These are phyloP conservation scores for Filosporella fistucella DNA, from an alignment of 495 filamentous ascomycete genomes.

Conservation along the genomic window DNA sequence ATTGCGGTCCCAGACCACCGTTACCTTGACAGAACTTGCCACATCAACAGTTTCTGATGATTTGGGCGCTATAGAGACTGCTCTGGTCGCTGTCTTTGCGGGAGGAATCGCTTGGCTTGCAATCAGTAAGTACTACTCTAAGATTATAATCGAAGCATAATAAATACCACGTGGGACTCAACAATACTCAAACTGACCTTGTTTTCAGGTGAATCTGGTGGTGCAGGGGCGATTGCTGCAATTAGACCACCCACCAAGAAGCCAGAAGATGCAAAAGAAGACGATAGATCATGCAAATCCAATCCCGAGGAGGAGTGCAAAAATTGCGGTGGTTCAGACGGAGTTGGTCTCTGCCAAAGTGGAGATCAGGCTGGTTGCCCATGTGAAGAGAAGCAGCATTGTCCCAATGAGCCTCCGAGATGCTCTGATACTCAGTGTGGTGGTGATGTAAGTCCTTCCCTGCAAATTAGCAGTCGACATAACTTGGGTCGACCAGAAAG, in stretches of 20 bases:
- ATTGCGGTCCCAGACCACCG: slow-evolving; percentile 2
- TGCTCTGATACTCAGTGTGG: slow-evolving; percentile 2
- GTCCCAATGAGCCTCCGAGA: slow-evolving; percentile 4
- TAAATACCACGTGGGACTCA: not conserved
- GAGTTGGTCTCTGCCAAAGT: slow-evolving; percentile 1
- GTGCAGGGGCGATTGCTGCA: slow-evolving; percentile 1
- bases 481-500: slow-evolving; percentile 1
- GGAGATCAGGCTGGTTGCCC: slow-evolving; percentile 3
- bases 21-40: slow-evolving; percentile 2
- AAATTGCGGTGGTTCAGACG: slow-evolving; percentile 2
- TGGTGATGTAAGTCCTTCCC: slow-evolving; percentile 9
- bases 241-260: slow-evolving; percentile 3
- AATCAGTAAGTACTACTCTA: slow-evolving; percentile 1
- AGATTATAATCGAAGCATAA: not conserved
- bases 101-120: slow-evolving; percentile 2
- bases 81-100: slow-evolving; percentile 2
- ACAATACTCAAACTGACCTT: not conserved
- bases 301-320: slow-evolving; percentile 6
- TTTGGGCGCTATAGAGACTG: slow-evolving; percentile 2
- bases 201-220: slow-evolving; percentile 3
- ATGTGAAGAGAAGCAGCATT: slow-evolving; percentile 6
- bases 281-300: not conserved
- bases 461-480: slow-evolving; percentile 3
- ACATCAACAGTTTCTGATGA: slow-evolving; percentile 1
- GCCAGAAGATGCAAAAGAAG: slow-evolving; percentile 6